phyloP scores from a whole-genome alignment of 352 stramenopile species.

The Albugo laibachii region DNA sequence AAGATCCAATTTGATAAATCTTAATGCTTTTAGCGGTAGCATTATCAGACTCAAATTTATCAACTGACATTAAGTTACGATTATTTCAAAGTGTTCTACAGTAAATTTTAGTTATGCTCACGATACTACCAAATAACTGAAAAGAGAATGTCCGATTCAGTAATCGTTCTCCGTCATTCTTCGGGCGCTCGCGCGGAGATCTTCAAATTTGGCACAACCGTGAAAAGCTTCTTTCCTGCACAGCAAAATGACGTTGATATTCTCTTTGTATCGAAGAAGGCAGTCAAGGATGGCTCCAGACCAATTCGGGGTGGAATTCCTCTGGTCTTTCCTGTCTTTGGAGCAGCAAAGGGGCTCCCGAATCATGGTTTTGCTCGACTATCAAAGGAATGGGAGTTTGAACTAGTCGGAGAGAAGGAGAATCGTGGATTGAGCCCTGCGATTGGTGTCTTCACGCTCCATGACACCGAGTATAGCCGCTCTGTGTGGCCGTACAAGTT shows the following conservation, averaged over 20 bases:
- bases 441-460: constrained; percentile 41
- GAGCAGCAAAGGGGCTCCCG: constrained; percentile 58
- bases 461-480: constrained; percentile 18
- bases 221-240: constrained; percentile 70
- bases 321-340: constrained; percentile 94
- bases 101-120: too few relatives aligned
- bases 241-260: constrained; percentile 58
- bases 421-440: constrained; percentile 21
- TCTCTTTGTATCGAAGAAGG: constrained; percentile 84
- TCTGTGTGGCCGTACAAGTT: constrained; percentile 63
- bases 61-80: too few relatives aligned
- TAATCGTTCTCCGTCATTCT: constrained; percentile 30
- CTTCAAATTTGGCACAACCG: constrained; percentile 82
- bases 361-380: constrained; percentile 89
- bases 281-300: constrained; percentile 82
- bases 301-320: constrained; percentile 91
- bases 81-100: too few relatives aligned
- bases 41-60: too few relatives aligned
- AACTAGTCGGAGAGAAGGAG: constrained; percentile 18
- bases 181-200: constrained; percentile 58
- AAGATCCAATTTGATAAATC: too few relatives aligned
- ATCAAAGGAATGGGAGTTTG: constrained; percentile 37
- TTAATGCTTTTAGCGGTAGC: too few relatives aligned
- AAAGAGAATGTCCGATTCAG: background rate
- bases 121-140: too few relatives aligned